Evolutionary conservation across 2,329 filamentous ascomycete genomes (phyloP), one percentile per base, ranked within the genome.

Genomic region (Aspergillus sp.): DNA sequence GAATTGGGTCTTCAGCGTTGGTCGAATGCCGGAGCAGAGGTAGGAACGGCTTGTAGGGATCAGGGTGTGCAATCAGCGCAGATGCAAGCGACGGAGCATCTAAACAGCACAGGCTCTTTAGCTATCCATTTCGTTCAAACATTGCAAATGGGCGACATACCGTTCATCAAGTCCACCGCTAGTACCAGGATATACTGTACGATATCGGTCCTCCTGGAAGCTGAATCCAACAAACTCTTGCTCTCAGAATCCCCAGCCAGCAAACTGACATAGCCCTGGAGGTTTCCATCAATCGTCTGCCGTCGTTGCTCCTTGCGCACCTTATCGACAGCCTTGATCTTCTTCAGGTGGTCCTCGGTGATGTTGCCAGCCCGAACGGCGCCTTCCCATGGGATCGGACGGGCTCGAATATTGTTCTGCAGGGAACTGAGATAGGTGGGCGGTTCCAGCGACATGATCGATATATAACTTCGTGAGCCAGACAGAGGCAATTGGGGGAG

Each of bases 321-420:
- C 73, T 96, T 97, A 70, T 97, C 93, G 59, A 97, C 88, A 51
- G 90, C 88, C 70, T 90, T 90, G 73, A 98, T 95, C 78, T 90
- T 91, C 74, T 86, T 87, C 59, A 96, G 81, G 70, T 98, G 91
- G 57, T 86, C 84, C 58, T 97, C 91, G 48, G 87, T 94, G 71
- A 98, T 86, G 63, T 88, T 93, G 68, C 90, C 88, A 59, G 88
- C 88, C 68, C 93, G 82, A 57, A 94, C 88, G 61, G 91, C 90
- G 61, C 91, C 91, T 71, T 97, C 91, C 93, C 93, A 98, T 48
- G 91, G 90, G 71, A 98, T 95, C 55, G 90, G 90, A 57, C 93
- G 82, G 64, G 88, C 86, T 65, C 93, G 88, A 68, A 97, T 95
- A 77, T 97, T 97, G 80, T 88, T 94, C 75, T 95, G 90, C 58